Evolutionary conservation across 2,329 filamentous ascomycete genomes (phyloP).

Genomic region (Xenosphaeropsis pyriputrescens): DNA sequence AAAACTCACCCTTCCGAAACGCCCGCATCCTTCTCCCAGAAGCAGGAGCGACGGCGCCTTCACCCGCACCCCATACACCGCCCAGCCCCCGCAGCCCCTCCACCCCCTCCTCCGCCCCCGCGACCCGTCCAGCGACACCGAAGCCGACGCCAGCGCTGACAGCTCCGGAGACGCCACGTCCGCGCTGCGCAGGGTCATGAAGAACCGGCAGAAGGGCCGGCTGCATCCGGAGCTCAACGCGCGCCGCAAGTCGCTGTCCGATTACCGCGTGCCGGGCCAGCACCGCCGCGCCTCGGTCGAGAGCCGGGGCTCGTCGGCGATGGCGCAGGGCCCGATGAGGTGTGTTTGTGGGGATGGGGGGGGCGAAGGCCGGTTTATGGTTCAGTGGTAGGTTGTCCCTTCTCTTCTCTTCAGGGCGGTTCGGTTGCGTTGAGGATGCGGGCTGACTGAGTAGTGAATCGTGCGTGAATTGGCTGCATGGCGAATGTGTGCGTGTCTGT

Average conservation of each 20-base stretch:
- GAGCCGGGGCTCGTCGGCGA: conserved; percentile 32
- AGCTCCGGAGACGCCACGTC: conserved; percentile 40
- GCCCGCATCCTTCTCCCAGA: too few species aligned
- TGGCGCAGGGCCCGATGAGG: conserved; percentile 29
- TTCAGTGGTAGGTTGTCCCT: conserved; percentile 40
- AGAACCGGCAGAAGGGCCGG: conserved; percentile 12
- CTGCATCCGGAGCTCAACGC: conserved; percentile 6
- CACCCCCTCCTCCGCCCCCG: too few species aligned
- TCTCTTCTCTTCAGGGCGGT: too few species aligned
- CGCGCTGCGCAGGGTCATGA: conserved; percentile 39
- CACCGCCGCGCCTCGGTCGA: conserved; percentile 2
- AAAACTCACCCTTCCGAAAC: too few species aligned
- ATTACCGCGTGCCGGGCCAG: too few species aligned
- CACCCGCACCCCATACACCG: too few species aligned
- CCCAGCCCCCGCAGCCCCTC: too few species aligned
- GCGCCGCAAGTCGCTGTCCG: too few species aligned
- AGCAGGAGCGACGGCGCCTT: too few species aligned
- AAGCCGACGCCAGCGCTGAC: conserved; percentile 27
- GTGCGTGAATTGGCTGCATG: conserved; percentile 51
- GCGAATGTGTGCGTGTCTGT: conserved; percentile 45
- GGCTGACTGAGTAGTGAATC: conserved; percentile 31
- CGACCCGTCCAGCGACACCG: conserved; percentile 31
- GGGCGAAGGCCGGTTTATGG: conserved; percentile 36
- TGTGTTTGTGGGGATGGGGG: conserved; percentile 36
- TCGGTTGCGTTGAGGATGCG: too few species aligned